Evolutionary conservation across 352 stramenopile genomes (phyloP), one percentile per base, ranked within the genome.

Genomic region (Saprolegnia parasitica): DNA sequence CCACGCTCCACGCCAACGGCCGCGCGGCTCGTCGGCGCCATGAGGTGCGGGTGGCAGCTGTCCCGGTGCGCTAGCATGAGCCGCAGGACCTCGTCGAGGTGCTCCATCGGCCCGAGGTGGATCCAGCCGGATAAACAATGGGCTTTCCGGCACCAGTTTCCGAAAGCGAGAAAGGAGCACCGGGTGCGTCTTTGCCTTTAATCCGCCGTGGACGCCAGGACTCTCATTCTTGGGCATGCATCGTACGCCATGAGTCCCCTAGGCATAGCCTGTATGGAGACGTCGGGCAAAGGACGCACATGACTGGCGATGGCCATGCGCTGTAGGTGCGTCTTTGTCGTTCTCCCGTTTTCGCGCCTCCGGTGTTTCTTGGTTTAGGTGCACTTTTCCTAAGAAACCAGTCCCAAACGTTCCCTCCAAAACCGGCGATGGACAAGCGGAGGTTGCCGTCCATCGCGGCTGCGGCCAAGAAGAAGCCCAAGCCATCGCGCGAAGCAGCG

Each of bases 61-160:
- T 70, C 63, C n/a, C 55, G 63, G 39, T 70, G 63, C 13, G 55
- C 63, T 5, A 70, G 63, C 63, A 70, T 70, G 16, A 70, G 37
- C 37, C 63, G 63, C 15, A 70, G 63, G 32, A 70, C 63, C 46
- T 70, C 55, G 29, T 70, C 63, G 15, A 70, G 35, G 47, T 70
- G 47, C 32, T 70, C 63, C 63, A 70, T 70, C 5, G 13, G 11
- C 26, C 24, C 42, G 40, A n/a, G 42, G 13, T 49, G 42, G 13
- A 49, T n/a, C 42, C 42, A 49, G 42, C 42, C 42, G 42, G 42
- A 49, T 49, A 49, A 49, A 15, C 13, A 49, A n/a, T 49, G 42
- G 42, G 42, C 11, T 49, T 49, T 49, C 11, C 42, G 42, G 42
- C 18, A n/a, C 42, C 42, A 49, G 13, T n/a, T 49, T 49, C 42